These are phyloP conservation scores for Globisporangium emineosum DNA, from an alignment of 352 stramenopile genomes.

Conservation along the genomic window DNA sequence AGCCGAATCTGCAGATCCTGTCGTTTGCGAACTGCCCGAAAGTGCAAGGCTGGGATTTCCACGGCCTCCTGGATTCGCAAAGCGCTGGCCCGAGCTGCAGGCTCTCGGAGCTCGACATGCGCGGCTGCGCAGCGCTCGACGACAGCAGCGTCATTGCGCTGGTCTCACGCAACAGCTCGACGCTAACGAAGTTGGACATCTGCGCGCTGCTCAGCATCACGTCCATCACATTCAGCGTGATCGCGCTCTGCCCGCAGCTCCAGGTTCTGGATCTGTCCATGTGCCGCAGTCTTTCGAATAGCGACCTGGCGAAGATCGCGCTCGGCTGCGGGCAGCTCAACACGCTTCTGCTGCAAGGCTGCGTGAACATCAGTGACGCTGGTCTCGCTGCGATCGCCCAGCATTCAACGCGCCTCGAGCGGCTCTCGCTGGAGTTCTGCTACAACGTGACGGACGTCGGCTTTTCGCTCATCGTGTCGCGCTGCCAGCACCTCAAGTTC, in stretches of 20 bases:
- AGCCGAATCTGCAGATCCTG: slow-evolving; percentile 39
- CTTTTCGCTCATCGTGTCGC: slow-evolving; percentile 40
- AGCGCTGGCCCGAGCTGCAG: slow-evolving; percentile 19
- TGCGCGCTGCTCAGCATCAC: slow-evolving; percentile 55
- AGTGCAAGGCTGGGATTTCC: slow-evolving; percentile 44
- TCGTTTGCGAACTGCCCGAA: slow-evolving; percentile 73
- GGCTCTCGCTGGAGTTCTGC: slow-evolving; percentile 88
- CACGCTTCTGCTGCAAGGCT: slow-evolving; percentile 57
- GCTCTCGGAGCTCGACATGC: slow-evolving; percentile 43
- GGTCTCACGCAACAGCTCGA: slow-evolving; percentile 44
- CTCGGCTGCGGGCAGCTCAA: slow-evolving; percentile 36
- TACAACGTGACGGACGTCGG: slow-evolving; percentile 79
- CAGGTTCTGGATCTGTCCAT: slow-evolving; percentile 69
- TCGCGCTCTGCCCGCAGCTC: slow-evolving; percentile 51
- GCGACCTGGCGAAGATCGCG: slow-evolving; percentile 44
- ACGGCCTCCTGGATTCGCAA: slow-evolving; percentile 15
- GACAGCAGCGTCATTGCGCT: slow-evolving; percentile 45
- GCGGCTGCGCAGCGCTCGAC: slow-evolving; percentile 44
- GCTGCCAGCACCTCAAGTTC: slow-evolving; percentile 54
- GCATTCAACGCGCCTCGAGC: slow-evolving; percentile 34
- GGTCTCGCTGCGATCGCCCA: slow-evolving; percentile 39
- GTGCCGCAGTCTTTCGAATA: slow-evolving; percentile 64
- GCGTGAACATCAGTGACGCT: slow-evolving; percentile 63
- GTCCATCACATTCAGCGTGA: slow-evolving; percentile 51
- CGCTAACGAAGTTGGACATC: slow-evolving; percentile 55